A percentile compares a stretch with the other conserved stretches of the same genome.
Conservation (phyloP, 2,329 filamentous ascomycete species). For the Gnomoniopsis smithogilvyi region DNA sequence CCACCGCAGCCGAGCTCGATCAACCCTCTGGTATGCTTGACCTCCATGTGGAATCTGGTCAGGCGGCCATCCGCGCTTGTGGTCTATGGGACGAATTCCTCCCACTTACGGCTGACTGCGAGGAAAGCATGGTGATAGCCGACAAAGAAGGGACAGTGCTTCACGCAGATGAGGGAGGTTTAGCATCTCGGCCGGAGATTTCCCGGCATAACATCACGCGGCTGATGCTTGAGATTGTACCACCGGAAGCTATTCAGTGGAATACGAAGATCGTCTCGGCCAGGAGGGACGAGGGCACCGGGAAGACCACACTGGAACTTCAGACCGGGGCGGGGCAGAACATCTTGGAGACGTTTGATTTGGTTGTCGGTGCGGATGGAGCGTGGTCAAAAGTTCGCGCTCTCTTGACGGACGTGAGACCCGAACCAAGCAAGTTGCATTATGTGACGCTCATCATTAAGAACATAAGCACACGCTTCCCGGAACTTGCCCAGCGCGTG, state of each 20-base stretch:
- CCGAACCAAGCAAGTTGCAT: slow-evolving; percentile 36
- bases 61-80: slow-evolving; percentile 40
- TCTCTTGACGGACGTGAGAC: slow-evolving; percentile 32
- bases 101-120: slow-evolving; percentile 38
- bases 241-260: slow-evolving; percentile 35
- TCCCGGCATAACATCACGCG: slow-evolving; percentile 31
- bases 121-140: slow-evolving; percentile 35
- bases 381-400: slow-evolving; percentile 37
- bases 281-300: background rate
- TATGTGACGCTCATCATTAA: slow-evolving; percentile 33
- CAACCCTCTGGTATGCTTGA: slow-evolving; percentile 43
- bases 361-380: slow-evolving; percentile 38
- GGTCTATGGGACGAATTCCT: slow-evolving; percentile 42
- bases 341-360: slow-evolving; percentile 28
- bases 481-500: slow-evolving; percentile 34
- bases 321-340: slow-evolving; percentile 20
- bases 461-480: slow-evolving; percentile 31
- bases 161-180: slow-evolving; percentile 21
- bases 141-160: slow-evolving; percentile 27
- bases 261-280: slow-evolving; percentile 29
- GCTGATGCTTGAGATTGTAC: slow-evolving; percentile 31
- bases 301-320: slow-evolving; percentile 16
- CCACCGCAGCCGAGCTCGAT: slow-evolving; percentile 24
- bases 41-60: slow-evolving; percentile 43
- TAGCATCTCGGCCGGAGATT: slow-evolving; percentile 33